Percentiles rank a stretch among this genome's conserved stretches.
phyloP scores from a whole-genome alignment of 2,329 filamentous ascomycete genomes.

The Dryadomyces quercus-mongolicae region DNA sequence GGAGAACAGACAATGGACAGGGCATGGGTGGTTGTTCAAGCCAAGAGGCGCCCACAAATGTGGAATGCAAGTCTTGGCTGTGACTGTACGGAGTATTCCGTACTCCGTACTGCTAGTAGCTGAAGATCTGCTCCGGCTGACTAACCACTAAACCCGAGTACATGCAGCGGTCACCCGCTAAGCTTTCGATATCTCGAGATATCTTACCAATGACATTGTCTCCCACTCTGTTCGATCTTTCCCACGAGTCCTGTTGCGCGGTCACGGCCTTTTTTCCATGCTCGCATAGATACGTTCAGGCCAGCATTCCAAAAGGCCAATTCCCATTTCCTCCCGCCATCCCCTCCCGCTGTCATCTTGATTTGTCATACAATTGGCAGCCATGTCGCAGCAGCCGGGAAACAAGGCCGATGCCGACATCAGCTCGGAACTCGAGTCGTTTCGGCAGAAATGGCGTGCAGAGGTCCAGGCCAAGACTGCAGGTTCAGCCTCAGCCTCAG shows the following conservation, averaged over 20 bases:
- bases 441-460: constrained; percentile 75
- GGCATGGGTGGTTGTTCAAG: too few species aligned
- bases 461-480: constrained; percentile 47
- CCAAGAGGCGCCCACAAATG: too few species aligned
- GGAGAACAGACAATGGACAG: not conserved
- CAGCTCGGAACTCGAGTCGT: constrained; percentile 68
- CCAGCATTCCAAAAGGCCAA: not conserved
- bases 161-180: too few species aligned
- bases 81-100: too few species aligned
- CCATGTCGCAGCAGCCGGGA: constrained; percentile 6
- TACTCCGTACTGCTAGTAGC: too few species aligned
- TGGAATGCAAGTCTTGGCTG: too few species aligned
- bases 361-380: not conserved
- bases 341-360: not conserved
- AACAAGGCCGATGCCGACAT: constrained; percentile 17
- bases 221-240: not conserved
- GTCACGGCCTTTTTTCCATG: not conserved
- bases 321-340: too few species aligned
- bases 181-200: too few species aligned
- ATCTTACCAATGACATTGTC: too few species aligned
- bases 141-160: too few species aligned
- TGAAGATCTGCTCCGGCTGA: too few species aligned
- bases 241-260: not conserved
- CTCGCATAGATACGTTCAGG: not conserved
- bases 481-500: constrained; percentile 12